These are phyloP conservation scores for Beauveria sp. DNA, from an alignment of 2,329 filamentous ascomycete genomes.

Conservation along the genomic window DNA sequence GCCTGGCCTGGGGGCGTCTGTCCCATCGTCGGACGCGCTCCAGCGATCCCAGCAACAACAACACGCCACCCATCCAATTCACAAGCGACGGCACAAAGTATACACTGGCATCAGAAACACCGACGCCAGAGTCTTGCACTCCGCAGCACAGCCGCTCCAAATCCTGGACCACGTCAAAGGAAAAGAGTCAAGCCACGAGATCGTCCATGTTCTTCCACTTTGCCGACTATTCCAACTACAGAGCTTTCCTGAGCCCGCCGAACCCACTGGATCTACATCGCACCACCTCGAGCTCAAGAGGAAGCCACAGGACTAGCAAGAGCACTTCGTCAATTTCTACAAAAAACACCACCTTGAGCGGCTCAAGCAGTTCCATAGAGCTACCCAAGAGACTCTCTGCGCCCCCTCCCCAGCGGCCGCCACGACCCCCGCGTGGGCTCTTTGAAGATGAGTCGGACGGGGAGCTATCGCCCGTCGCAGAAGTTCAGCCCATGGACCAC, in stretches of 20 bases:
- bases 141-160: background rate
- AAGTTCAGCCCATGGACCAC: background rate
- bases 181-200: background rate
- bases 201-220: background rate
- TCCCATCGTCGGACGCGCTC: slow-evolving; percentile 7
- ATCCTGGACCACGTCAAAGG: background rate
- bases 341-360: background rate
- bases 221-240: slow-evolving; percentile 1
- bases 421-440: slow-evolving; percentile 5
- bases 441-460: slow-evolving; percentile 6
- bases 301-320: slow-evolving; percentile 1
- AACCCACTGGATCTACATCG: slow-evolving; percentile 4
- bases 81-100: slow-evolving; percentile 6
- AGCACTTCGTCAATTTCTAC: slow-evolving; percentile 1
- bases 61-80: background rate
- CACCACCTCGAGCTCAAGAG: background rate
- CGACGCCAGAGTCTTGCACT: background rate
- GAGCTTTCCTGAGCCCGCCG: background rate
- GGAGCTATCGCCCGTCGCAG: background rate
- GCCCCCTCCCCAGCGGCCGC: slow-evolving; percentile 5
- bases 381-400: background rate
- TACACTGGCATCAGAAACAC: background rate
- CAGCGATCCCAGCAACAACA: background rate
- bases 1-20: slow-evolving; percentile 6
- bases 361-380: slow-evolving; percentile 1